Percentiles rank a stretch among this genome's conserved stretches.
phyloP scores from a whole-genome alignment of 257 asterid species.

The Anisodus acutangulus region DNA sequence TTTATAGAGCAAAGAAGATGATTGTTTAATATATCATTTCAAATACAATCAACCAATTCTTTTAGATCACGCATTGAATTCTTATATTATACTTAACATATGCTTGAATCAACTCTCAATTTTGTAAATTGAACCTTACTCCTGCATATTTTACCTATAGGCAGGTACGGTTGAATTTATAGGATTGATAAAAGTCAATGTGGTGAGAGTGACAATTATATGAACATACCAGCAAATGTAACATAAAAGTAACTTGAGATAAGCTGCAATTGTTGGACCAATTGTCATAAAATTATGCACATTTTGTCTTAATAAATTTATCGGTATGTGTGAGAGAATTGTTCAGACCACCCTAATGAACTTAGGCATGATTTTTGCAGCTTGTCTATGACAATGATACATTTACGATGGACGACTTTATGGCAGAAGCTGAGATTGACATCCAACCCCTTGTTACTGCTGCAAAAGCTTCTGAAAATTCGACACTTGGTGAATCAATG shows the following conservation, averaged over 20 bases:
- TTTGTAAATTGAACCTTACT: slow-evolving; percentile 26
- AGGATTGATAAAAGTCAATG: slow-evolving; percentile 80
- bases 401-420: slow-evolving; percentile 83
- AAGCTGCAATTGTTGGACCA: neutral
- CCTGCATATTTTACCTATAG: slow-evolving; percentile 47
- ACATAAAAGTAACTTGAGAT: neutral
- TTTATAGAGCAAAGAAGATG: neutral
- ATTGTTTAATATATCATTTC: neutral
- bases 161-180: slow-evolving; percentile 97
- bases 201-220: slow-evolving; percentile 67
- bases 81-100: neutral
- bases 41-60: neutral
- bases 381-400: slow-evolving; percentile 89
- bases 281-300: too few relatives aligned
- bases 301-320: neutral
- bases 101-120: slow-evolving; percentile 6
- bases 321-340: slow-evolving; percentile 9
- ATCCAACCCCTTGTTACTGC: slow-evolving; percentile 77
- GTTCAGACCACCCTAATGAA: neutral
- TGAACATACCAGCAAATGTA: too few relatives aligned
- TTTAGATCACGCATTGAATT: neutral
- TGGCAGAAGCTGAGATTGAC: slow-evolving; percentile 93
- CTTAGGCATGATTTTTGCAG: slow-evolving; percentile 47
- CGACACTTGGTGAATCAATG: slow-evolving; percentile 50
- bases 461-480: slow-evolving; percentile 71